Evolutionary conservation across 2,329 filamentous ascomycete species (phyloP), one percentile per base, ranked within the genome.

Genomic region (Apiospora phragmitis): DNA sequence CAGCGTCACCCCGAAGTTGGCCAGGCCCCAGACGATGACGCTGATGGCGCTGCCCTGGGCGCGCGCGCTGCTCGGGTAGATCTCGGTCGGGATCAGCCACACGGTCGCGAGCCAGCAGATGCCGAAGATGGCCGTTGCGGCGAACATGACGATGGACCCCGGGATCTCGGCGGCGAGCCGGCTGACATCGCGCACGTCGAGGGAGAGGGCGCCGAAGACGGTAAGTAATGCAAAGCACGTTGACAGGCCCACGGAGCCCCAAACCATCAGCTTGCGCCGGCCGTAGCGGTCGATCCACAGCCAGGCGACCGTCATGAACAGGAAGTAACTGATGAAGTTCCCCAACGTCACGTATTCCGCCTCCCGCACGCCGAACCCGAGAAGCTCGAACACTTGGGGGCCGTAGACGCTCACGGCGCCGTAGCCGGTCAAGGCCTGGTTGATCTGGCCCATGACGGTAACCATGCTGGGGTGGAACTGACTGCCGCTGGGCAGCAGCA

Each of bases 391-490:
- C 69, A 91, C 90, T 73, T 91, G 89, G 2, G 88, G 88, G 0
- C 89, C 89, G 71, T 91, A 91, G 3, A 91, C 88, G 24, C 85
- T 88, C 3, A 91, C 87, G 0, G 89, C 89, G 3, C 87, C 87
- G 69, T 89, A 89, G 11, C 86, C 86, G 0, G 86, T 88, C 68
- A 89, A 78, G 1, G 86, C 87, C 77, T 91, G 89, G 74, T 90
- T 90, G 74, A 90, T 78, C 76, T 91, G 88, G 0, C 88, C 88
- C 88, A 91, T 90, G 66, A 91, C 81, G 0, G 88, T 89, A 32
- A 91, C 80, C 74, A 90, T 82, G 1, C 87, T 90, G 0, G 89
- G 88, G 73, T 91, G 89, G 74, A 89, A 90, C 72, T 90, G 88
- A 12, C 81, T 79, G 51, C 87, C 84, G 0, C 82, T 78, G 0